Base-by-base conservation (phyloP, 805 yeast species). In the Yarrowia bubula region DNA sequence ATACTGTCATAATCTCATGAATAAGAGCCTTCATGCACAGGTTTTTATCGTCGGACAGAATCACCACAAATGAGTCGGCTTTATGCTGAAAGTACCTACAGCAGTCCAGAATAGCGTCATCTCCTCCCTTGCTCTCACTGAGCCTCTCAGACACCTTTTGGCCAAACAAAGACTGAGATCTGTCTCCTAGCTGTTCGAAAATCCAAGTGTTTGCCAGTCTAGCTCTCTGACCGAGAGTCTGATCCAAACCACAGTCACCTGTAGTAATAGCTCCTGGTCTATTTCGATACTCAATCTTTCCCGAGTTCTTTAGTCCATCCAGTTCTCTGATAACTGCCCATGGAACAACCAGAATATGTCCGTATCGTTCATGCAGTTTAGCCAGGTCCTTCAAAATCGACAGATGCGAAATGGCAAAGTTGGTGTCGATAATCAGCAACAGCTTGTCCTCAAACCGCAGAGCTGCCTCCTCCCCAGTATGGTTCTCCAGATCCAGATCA, bases 61-160 rank as follows among this genome's bases (percentile, higher is more conserved):
- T 81, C 8, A 87, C 88, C 66, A 84, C 71, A 39, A 69, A 65
- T 10, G 67, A 67, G 6, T 79, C 73, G 4, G 74, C 64, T 37
- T 73, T 70, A 13, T 75, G 74, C 67, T 82, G 79, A 66, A 87
- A 85, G 71, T 82, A 91, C 31, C 88, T 71, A 70, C 96, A 88
- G 73, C 97, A 91, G 73, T 92, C 97, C 46, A 92, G 75, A 67
- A 92, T 92, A 0, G 96, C 82, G 71, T 92, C 96, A 74, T 92
- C 98, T 66, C 89, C 86, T 0, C 63, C 63, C 1, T 85, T 73
- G 1, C 70, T 62, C 8, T 72, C 71, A 65, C 86, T 84, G 0
- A 87, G 51, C 31, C 77, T 74, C 72, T 92, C 90, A 33, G 77
- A 73, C 15, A 81, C 47, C 68, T 80, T 83, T 73, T 92, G 97